Conservation (phyloP, 257 asterid species). For the Solanum bulbocastanum region DNA sequence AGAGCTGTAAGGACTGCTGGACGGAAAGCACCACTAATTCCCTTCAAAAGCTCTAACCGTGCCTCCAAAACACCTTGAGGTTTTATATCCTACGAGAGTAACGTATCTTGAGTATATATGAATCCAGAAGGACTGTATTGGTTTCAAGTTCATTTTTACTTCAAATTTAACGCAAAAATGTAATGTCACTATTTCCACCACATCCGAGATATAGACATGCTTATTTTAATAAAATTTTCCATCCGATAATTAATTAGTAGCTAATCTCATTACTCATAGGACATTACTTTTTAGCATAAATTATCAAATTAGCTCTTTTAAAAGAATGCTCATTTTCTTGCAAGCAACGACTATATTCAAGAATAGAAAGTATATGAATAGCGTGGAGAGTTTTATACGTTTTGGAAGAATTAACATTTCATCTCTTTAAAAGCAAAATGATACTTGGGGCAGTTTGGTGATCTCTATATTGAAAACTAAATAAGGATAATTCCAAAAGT, state of each 20-base stretch:
- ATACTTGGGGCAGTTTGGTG: not conserved
- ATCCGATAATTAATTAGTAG: not conserved
- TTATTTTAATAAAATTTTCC: not conserved
- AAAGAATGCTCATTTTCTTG: not conserved
- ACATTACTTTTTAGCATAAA: not conserved
- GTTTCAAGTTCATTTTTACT: not conserved
- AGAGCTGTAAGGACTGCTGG: not conserved
- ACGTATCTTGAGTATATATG: not conserved
- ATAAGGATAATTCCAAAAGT: not conserved
- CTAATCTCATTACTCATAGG: not conserved
- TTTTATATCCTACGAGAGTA: not conserved
- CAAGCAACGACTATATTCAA: not conserved
- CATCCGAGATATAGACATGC: not conserved
- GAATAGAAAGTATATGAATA: not conserved
- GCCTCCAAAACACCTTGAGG: not conserved
- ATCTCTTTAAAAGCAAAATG: not conserved
- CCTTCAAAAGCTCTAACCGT: not conserved
- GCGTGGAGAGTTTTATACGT: not conserved
- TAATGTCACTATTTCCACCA: not conserved
- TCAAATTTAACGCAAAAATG: not conserved
- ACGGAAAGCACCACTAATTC: not conserved
- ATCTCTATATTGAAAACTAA: not conserved
- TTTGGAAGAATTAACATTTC: not conserved
- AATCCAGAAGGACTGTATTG: not conserved
- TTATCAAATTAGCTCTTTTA: not conserved